A percentile compares a stretch with the other conserved stretches of the same genome.
phyloP scores from a whole-genome alignment of 1,284 basidiomycete species.

The Tetrapyrgos nigripes region DNA sequence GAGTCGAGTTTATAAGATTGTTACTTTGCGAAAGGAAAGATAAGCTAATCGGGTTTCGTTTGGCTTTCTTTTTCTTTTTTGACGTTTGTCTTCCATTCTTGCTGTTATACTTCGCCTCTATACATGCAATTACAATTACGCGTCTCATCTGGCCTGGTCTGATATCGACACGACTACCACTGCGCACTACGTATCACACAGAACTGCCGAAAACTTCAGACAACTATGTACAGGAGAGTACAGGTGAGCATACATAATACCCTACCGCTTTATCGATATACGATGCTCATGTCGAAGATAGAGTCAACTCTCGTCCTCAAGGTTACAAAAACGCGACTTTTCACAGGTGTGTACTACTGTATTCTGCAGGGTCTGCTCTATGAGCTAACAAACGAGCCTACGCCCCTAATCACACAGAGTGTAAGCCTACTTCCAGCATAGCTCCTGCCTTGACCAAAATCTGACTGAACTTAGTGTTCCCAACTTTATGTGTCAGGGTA shows the following conservation, averaged over 20 bases:
- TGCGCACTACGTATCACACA: too few relatives aligned
- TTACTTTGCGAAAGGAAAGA: neutral
- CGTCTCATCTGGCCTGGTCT: too few relatives aligned
- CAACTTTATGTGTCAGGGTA: conserved; percentile 89
- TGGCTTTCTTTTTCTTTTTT: conserved; percentile 10
- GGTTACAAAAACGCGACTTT: conserved; percentile 91
- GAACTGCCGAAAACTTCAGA: conserved; percentile 97
- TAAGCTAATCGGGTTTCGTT: too few relatives aligned
- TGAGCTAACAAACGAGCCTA: too few relatives aligned
- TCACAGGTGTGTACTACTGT: conserved; percentile 71
- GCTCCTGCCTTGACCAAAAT: conserved; percentile 9
- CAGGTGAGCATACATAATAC: conserved; percentile 53
- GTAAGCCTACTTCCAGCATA: conserved; percentile 49
- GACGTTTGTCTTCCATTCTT: too few relatives aligned
- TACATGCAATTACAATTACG: too few relatives aligned
- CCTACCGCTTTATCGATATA: neutral
- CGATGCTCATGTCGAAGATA: conserved; percentile 33
- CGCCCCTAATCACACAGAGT: conserved; percentile 55
- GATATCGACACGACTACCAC: too few relatives aligned
- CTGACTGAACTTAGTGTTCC: conserved; percentile 56
- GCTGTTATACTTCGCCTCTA: too few relatives aligned
- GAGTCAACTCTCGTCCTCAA: conserved; percentile 85
- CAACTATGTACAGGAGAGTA: conserved; percentile 97
- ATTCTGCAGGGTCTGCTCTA: neutral
- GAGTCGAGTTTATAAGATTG: too few relatives aligned